Conservation (phyloP, 495 filamentous ascomycete species). For the Hyaloscypha bicolor region DNA sequence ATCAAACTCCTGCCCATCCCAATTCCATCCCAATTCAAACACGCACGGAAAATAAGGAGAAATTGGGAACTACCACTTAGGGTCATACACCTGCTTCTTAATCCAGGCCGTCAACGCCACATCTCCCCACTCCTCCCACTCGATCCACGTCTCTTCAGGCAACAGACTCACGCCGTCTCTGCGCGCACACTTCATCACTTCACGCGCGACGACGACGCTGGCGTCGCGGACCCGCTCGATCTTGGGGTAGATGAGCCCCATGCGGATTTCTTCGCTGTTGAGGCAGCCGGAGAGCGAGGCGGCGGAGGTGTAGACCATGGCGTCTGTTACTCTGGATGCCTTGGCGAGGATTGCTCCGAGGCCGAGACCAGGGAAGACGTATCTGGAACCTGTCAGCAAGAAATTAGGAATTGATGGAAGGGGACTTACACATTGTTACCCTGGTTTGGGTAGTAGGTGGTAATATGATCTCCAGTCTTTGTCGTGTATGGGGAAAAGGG, state of each 20-base stretch:
- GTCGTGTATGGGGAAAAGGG: constrained; percentile 80
- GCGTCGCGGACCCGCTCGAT: constrained; percentile 90
- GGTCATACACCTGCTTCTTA: constrained; percentile 80
- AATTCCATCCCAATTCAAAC: not conserved
- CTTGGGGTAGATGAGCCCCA: constrained; percentile 89
- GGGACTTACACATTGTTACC: constrained; percentile 65
- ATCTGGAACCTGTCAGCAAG: constrained; percentile 35
- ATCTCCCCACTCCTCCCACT: constrained; percentile 82
- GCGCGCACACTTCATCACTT: constrained; percentile 89
- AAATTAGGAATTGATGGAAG: not conserved
- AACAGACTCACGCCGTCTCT: constrained; percentile 55
- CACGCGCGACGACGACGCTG: constrained; percentile 81
- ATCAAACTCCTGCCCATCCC: not conserved
- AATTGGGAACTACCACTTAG: constrained; percentile 35
- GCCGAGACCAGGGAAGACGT: constrained; percentile 97
- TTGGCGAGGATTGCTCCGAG: constrained; percentile 93
- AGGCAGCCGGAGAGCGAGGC: constrained; percentile 78
- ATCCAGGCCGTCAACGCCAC: constrained; percentile 78
- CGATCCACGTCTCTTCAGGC: constrained; percentile 72
- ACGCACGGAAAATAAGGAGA: not conserved
- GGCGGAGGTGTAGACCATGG: constrained; percentile 94
- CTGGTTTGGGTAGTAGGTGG: constrained; percentile 86
- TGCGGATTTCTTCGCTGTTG: constrained; percentile 75
- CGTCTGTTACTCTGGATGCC: constrained; percentile 84
- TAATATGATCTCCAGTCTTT: constrained; percentile 62